A percentile compares a stretch with the other conserved stretches of the same genome.
These are phyloP conservation scores for Rhodotorula sp. DNA, from an alignment of 1,284 basidiomycete species.

Conservation along the genomic window DNA sequence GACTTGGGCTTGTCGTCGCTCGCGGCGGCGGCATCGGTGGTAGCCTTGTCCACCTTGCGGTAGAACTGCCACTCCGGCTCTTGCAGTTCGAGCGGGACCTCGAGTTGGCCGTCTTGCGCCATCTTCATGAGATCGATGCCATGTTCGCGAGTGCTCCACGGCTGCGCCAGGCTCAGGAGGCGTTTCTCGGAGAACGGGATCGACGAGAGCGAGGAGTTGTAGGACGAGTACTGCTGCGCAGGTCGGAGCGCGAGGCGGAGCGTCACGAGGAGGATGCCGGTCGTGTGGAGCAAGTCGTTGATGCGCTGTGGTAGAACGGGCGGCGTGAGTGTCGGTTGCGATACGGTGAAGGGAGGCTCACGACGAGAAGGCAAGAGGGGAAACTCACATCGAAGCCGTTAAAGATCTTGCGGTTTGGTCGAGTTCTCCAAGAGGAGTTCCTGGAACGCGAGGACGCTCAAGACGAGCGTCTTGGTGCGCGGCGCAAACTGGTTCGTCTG, in stretches of 20 bases:
- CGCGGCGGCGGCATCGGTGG: neutral
- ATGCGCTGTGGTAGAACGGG: too few species aligned
- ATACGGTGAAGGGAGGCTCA: neutral
- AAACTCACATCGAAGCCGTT: conserved; percentile 87
- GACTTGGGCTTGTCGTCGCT: conserved; percentile 21
- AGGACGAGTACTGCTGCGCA: conserved; percentile 87
- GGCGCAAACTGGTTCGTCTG: conserved; percentile 79
- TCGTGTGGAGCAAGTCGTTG: conserved; percentile 81
- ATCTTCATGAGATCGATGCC: conserved; percentile 53
- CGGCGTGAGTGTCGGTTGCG: too few species aligned
- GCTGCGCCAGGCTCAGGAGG: conserved; percentile 49
- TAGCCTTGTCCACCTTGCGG: conserved; percentile 28
- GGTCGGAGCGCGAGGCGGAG: conserved; percentile 86
- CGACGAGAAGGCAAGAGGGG: conserved; percentile 1
- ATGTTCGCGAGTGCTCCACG: conserved; percentile 45
- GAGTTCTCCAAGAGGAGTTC: conserved; percentile 92
- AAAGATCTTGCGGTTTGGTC: conserved; percentile 95
- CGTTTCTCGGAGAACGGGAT: conserved; percentile 47
- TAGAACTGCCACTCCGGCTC: conserved; percentile 54
- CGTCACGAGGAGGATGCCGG: conserved; percentile 79
- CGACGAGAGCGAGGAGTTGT: conserved; percentile 58
- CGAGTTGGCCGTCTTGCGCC: conserved; percentile 45
- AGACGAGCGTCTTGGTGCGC: conserved; percentile 70
- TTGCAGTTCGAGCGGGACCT: conserved; percentile 47
- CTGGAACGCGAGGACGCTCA: conserved; percentile 83